phyloP scores from a whole-genome alignment of 2,329 filamentous ascomycete species.

The Pochonia chlamydosporia region DNA sequence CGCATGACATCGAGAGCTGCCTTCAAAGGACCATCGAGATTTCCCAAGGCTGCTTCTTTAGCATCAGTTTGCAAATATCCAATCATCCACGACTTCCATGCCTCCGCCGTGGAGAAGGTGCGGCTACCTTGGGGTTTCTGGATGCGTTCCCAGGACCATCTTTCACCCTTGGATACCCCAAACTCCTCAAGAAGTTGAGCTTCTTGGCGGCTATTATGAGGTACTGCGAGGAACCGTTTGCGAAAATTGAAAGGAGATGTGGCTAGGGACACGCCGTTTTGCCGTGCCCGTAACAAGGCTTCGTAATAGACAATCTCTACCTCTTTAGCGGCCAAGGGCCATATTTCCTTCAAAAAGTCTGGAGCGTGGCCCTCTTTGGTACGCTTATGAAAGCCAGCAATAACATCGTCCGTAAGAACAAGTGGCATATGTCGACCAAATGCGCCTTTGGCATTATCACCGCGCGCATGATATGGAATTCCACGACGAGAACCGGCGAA shows the following conservation, averaged over 20 bases:
- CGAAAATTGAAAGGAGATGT: not conserved
- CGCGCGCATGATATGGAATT: constrained; percentile 8
- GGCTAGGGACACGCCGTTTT: not conserved
- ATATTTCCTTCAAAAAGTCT: constrained; percentile 5
- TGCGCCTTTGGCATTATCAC: constrained; percentile 6
- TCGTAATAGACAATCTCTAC: constrained; percentile 8
- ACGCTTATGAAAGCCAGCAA: constrained; percentile 2
- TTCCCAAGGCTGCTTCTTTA: constrained; percentile 1
- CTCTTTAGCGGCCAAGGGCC: constrained; percentile 5
- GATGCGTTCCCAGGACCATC: constrained; percentile 9
- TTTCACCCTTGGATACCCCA: not conserved
- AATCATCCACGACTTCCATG: constrained; percentile 6
- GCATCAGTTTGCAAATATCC: constrained; percentile 2
- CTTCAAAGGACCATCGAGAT: constrained; percentile 5
- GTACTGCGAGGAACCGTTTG: not conserved
- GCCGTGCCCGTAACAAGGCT: not conserved
- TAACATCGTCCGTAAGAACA: constrained; percentile 1
- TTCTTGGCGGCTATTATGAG: constrained; percentile 1
- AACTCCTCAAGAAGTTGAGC: constrained; percentile 4
- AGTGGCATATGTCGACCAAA: constrained; percentile 4
- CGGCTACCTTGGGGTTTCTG: not conserved
- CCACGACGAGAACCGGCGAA: constrained; percentile 8
- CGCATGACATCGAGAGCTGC: constrained; percentile 7
- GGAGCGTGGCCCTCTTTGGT: not conserved
- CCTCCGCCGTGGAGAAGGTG: not conserved